Evolutionary conservation across 108 stramenopile species (phyloP).

Genomic region (Fistulifera solaris): DNA sequence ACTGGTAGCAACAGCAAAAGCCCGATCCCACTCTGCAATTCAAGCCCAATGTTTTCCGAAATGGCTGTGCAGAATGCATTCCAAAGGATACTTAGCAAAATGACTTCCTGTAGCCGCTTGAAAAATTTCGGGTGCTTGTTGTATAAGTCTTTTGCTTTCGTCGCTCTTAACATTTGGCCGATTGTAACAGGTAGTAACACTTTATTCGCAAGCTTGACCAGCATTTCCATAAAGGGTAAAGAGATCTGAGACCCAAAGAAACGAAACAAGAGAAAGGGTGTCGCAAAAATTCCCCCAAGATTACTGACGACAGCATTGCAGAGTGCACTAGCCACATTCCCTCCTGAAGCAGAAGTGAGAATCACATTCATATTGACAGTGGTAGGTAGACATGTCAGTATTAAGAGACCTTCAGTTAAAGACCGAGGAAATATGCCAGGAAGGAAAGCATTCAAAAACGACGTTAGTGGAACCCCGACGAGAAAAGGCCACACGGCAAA

Average conservation of each 20-base stretch:
- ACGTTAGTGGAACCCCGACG: conserved; percentile 56
- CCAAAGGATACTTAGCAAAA: conserved; percentile 87
- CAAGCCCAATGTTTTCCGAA: conserved; percentile 45
- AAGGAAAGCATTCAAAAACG: conserved; percentile 1
- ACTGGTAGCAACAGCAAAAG: conserved; percentile 52
- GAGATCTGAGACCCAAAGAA: conserved; percentile 71
- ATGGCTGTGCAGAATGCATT: conserved; percentile 91
- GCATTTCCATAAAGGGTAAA: conserved; percentile 64
- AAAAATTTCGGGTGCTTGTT: conserved; percentile 42
- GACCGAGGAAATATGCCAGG: conserved; percentile 47
- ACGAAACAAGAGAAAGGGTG: conserved; percentile 66
- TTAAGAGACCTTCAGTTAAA: conserved; percentile 64
- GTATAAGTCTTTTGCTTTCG: conserved; percentile 43
- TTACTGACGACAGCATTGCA: conserved; percentile 89
- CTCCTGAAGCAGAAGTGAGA: conserved; percentile 67
- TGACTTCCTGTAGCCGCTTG: conserved; percentile 73
- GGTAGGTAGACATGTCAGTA: conserved; percentile 79
- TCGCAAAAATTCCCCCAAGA: conserved; percentile 81
- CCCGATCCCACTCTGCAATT: conserved; percentile 32
- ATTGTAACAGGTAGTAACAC: conserved; percentile 75
- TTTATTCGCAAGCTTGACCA: conserved; percentile 66
- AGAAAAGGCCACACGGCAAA: conserved; percentile 75
- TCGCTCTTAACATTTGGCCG: conserved; percentile 65
- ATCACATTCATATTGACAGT: conserved; percentile 93
- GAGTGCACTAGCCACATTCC: conserved; percentile 76